Conservation (phyloP, 352 stramenopile species). For the Phytophthora fragariaefolia region DNA sequence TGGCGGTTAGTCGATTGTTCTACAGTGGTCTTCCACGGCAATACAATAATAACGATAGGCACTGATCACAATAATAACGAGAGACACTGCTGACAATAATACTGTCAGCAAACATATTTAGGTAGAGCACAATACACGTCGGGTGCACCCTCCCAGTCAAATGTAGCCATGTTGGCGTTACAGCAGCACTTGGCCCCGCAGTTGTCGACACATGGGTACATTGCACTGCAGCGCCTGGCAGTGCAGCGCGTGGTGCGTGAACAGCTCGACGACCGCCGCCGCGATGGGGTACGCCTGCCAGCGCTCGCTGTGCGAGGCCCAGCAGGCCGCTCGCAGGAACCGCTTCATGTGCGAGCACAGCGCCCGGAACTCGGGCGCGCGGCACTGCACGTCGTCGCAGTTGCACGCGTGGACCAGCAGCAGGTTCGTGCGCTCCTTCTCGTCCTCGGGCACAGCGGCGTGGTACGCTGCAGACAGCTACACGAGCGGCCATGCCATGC, state of each 20-base stretch:
- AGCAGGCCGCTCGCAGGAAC: constrained; percentile 61
- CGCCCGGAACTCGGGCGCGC: constrained; percentile 35
- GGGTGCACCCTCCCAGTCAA: not conserved
- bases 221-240: constrained; percentile 48
- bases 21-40: too few relatives aligned
- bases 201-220: constrained; percentile 50
- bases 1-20: too few relatives aligned
- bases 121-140: not conserved
- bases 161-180: constrained; percentile 14
- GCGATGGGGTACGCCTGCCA: constrained; percentile 52
- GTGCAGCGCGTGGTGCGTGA: constrained; percentile 59
- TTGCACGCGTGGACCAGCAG: constrained; percentile 65
- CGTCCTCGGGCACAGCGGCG: constrained; percentile 10
- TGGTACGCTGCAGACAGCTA: constrained; percentile 25
- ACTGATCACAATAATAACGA: not conserved
- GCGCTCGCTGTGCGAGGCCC: constrained; percentile 59
- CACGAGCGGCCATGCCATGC: not conserved
- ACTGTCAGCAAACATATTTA: too few relatives aligned
- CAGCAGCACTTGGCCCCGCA: constrained; percentile 43
- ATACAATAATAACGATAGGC: too few relatives aligned
- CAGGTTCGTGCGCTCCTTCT: constrained; percentile 42
- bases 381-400: constrained; percentile 51
- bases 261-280: constrained; percentile 46
- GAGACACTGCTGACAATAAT: too few relatives aligned
- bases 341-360: constrained; percentile 70